These are phyloP conservation scores for Colletotrichum camelliae DNA, from an alignment of 2,329 filamentous ascomycete genomes.

Conservation along the genomic window DNA sequence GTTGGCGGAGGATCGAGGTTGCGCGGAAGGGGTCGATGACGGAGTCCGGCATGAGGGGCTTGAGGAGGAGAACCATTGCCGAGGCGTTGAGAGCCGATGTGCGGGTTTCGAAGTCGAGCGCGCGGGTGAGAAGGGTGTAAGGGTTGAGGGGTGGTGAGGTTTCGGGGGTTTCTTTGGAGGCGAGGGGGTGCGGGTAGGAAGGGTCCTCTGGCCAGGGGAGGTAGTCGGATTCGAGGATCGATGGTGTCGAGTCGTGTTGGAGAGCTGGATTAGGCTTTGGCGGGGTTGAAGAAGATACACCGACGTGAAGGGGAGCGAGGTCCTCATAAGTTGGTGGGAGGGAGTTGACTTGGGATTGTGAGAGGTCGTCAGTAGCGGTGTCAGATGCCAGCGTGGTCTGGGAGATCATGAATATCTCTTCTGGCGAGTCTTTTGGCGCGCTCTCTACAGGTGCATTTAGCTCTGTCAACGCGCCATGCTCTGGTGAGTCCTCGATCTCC, in stretches of 20 bases:
- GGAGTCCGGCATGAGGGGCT: slow-evolving; percentile 58
- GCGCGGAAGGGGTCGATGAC: slow-evolving; percentile 63
- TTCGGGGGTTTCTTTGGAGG: slow-evolving; percentile 1
- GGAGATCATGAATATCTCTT: slow-evolving; percentile 49
- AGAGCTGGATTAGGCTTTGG: slow-evolving; percentile 31
- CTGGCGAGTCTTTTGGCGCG: slow-evolving; percentile 33
- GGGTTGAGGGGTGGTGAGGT: slow-evolving; percentile 55
- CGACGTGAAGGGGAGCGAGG: slow-evolving; percentile 20
- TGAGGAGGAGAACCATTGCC: slow-evolving; percentile 64
- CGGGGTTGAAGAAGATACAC: slow-evolving; percentile 26
- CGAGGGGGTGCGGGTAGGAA: slow-evolving; percentile 54
- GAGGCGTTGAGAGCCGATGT: slow-evolving; percentile 64
- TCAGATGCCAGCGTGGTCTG: slow-evolving; percentile 45
- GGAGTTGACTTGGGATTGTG: slow-evolving; percentile 7
- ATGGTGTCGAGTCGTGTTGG: slow-evolving; percentile 42
- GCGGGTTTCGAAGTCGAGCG: slow-evolving; percentile 60
- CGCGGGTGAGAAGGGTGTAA: slow-evolving; percentile 56
- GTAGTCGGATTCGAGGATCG: slow-evolving; percentile 63
- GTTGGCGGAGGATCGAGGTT: slow-evolving; percentile 61
- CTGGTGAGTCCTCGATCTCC: slow-evolving; percentile 32
- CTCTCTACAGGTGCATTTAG: background rate
- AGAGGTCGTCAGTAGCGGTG: slow-evolving; percentile 34
- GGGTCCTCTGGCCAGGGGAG: slow-evolving; percentile 64
- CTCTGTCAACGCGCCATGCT: slow-evolving; percentile 4
- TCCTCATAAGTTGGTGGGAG: slow-evolving; percentile 6